Evolutionary conservation across 768 basidiomycete genomes (phyloP), one percentile per base, ranked within the genome.

Genomic region (Mycena kentingensis): DNA sequence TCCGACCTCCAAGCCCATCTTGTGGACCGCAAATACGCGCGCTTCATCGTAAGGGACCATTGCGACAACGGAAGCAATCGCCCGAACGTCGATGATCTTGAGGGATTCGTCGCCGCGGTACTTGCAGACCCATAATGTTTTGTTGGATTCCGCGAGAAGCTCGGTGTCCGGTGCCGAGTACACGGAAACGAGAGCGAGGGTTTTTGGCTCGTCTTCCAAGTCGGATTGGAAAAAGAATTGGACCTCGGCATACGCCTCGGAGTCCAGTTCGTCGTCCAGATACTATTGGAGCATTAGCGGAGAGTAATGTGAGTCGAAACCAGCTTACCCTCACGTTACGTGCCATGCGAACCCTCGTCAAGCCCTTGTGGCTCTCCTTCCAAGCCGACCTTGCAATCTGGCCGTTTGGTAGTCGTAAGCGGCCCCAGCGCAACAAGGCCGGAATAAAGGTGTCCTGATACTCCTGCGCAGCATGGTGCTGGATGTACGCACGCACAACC

Each of bases 371-470:
- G 19, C 44, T 35, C 34, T 65, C 64, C 34, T 55, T 55, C 51
- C 44, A 65, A 3, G 49, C 46, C 7, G 54, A 63, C 1, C 56
- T 46, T 1, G 56, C 63, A 29, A 64, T 59, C 22, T 66, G 65
- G 1, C 63, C 61, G 45, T 60, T 67, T 5, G 66, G 62, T 13
- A 67, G 46, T 0, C 37, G 55, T 0, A 65, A 27, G 0, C 55
- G 42, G n/a, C 62, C 64, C 62, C 62, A 65, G 2, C 50, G 31
- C 25, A 35, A 34, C 3, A 57, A 19, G 24, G 7, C 4, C 5
- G 41, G 41, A 19, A 15, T 42, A 5, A 19, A 15, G 15, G 21
- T 13, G 11, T 12, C 41, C 5, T 7, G 43, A 21, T 16, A 39
- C 2, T 1, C 24, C 5, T n/a, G 31, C 13, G 21, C 53, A n/a